Evolutionary conservation across 1,139 yeast species (phyloP).

Genomic region (Scheffersomyces parashehatae): DNA sequence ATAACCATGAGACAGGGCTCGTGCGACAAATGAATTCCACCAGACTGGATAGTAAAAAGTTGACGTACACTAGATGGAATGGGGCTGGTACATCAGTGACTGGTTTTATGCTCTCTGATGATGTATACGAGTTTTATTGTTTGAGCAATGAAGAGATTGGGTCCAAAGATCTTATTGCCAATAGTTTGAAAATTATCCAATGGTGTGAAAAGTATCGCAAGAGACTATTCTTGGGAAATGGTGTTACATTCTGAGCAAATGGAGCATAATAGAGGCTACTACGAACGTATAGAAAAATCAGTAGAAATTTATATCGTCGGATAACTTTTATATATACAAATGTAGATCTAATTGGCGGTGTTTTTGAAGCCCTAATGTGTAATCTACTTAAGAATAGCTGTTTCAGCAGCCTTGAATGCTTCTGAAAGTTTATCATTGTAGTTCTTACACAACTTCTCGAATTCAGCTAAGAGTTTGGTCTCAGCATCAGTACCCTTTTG

Average conservation of each 20-base stretch:
- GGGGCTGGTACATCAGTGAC: constrained; percentile 19
- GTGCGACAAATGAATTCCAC: not conserved
- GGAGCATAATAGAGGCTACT: not conserved
- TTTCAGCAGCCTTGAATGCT: constrained; percentile 61
- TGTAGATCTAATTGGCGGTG: not conserved
- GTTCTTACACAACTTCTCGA: constrained; percentile 68
- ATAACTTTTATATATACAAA: not conserved
- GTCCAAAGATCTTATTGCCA: constrained; percentile 33
- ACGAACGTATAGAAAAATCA: not conserved
- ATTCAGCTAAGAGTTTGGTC: constrained; percentile 51
- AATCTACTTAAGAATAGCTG: constrained; percentile 37
- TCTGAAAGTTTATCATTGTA: constrained; percentile 60
- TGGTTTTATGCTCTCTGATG: constrained; percentile 42
- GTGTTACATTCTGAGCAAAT: constrained; percentile 18
- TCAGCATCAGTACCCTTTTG: constrained; percentile 59
- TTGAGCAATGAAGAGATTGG: constrained; percentile 28
- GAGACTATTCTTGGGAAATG: constrained; percentile 35
- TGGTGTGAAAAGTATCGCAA: constrained; percentile 42
- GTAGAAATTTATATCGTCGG: not conserved
- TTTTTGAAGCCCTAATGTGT: not conserved
- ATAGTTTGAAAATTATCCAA: constrained; percentile 34
- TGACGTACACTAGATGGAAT: constrained; percentile 36
- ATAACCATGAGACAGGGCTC: not conserved
- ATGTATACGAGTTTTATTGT: constrained; percentile 40
- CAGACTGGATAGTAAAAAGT: constrained; percentile 23